Conservation (phyloP, 345 rosid species). For the Xanthoceras sorbifolium region DNA sequence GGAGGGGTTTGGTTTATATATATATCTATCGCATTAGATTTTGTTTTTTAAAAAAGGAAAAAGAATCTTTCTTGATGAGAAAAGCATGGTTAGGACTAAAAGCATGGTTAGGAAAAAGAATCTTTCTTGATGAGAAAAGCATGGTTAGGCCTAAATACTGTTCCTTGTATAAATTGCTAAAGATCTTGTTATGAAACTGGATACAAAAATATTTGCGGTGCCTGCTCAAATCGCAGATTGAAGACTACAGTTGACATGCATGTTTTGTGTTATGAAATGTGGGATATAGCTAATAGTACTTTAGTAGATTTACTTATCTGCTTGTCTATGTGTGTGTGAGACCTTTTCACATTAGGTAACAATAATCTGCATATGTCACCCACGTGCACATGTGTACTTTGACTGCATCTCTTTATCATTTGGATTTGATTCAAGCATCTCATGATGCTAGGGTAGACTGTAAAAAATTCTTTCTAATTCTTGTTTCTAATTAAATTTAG, state of each 20-base stretch:
- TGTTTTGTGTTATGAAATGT: not conserved
- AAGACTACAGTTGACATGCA: not conserved
- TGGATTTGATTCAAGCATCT: not conserved
- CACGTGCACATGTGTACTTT: not conserved
- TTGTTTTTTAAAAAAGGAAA: not conserved
- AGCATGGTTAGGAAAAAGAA: no score
- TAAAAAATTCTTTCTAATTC: not conserved
- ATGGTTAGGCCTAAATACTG: not conserved
- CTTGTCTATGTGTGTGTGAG: not conserved
- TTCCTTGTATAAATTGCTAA: not conserved
- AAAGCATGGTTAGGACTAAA: not conserved
- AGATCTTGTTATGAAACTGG: not conserved
- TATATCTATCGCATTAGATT: not conserved
- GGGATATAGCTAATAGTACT: not conserved
- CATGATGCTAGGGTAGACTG: not conserved
- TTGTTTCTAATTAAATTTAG: not conserved
- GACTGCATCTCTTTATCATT: not conserved
- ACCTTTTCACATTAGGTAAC: not conserved
- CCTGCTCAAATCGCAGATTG: not conserved
- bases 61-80: not conserved
- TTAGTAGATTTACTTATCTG: conserved; percentile 6
- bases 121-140: not conserved
- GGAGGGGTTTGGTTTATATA: not conserved
- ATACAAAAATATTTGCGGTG: not conserved
- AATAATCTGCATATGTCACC: conserved; percentile 2